phyloP scores from a whole-genome alignment of 345 rosid species.

The Zanthoxylum bungeanum region DNA sequence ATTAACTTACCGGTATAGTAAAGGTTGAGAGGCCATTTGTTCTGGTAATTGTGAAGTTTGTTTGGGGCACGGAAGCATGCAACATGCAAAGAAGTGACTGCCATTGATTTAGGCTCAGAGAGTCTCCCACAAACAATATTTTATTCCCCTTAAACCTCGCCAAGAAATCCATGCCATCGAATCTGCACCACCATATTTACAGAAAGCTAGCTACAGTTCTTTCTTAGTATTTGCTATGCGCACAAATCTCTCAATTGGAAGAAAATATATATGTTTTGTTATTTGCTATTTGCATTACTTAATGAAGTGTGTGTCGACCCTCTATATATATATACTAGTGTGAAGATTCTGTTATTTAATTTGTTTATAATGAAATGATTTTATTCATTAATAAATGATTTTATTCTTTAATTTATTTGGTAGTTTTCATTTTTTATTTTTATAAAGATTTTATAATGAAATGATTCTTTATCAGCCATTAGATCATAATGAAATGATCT shows the following conservation, averaged over 20 bases:
- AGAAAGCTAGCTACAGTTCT: not conserved
- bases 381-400: too few species aligned
- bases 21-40: constrained; percentile 33
- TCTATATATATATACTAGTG: too few species aligned
- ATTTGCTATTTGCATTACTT: not conserved
- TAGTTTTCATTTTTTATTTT: too few species aligned
- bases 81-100: constrained; percentile 72
- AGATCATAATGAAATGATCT: too few species aligned
- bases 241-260: not conserved
- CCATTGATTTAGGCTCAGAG: constrained; percentile 81
- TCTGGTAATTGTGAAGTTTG: constrained; percentile 32
- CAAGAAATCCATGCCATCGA: constrained; percentile 43
- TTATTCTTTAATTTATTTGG: too few species aligned
- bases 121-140: constrained; percentile 77
- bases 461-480: too few species aligned
- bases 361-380: too few species aligned
- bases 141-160: constrained; percentile 57
- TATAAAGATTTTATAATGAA: too few species aligned
- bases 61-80: constrained; percentile 47
- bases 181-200: constrained; percentile 36
- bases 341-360: too few species aligned
- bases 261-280: not conserved
- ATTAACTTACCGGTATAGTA: constrained; percentile 29
- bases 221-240: not conserved
- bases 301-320: not conserved